These are phyloP conservation scores for Phytophthora rubi DNA, from an alignment of 352 stramenopile genomes.

Conservation along the genomic window DNA sequence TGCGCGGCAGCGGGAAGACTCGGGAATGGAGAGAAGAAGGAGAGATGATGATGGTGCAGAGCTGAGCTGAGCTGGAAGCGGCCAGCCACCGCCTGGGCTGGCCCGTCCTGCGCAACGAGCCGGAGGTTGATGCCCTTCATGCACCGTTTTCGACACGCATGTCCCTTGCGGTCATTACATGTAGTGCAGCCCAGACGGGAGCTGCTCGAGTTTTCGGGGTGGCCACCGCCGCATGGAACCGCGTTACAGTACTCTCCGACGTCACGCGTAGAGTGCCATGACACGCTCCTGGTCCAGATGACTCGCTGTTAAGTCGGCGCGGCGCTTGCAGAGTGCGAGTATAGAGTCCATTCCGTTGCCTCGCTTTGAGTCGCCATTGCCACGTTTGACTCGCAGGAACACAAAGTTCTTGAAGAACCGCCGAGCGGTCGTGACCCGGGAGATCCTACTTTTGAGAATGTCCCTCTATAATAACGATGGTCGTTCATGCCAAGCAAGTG, in stretches of 20 bases:
- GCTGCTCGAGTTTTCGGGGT: conserved; percentile 16
- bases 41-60: background rate
- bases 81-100: conserved; percentile 22
- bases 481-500: no score
- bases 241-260: background rate
- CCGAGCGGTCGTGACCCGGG: background rate
- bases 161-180: conserved; percentile 30
- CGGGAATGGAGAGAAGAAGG: conserved; percentile 17
- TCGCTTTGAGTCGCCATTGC: background rate
- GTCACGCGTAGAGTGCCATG: conserved; percentile 16
- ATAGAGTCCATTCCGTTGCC: background rate
- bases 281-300: background rate
- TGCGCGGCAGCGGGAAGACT: conserved; percentile 20
- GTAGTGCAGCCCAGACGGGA: conserved; percentile 14
- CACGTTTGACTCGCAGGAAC: background rate
- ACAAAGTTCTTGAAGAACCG: background rate
- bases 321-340: background rate
- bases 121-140: conserved; percentile 24
- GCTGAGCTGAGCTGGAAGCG: background rate
- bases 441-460: conserved; percentile 5
- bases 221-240: conserved; percentile 18
- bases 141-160: conserved; percentile 33
- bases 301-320: conserved; percentile 12
- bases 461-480: conserved; percentile 1
- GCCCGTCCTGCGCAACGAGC: conserved; percentile 25